Percentiles rank a stretch among this genome's conserved stretches.
phyloP scores from a whole-genome alignment of 2,329 filamentous ascomycete genomes.

The Didymella arachidicola region DNA sequence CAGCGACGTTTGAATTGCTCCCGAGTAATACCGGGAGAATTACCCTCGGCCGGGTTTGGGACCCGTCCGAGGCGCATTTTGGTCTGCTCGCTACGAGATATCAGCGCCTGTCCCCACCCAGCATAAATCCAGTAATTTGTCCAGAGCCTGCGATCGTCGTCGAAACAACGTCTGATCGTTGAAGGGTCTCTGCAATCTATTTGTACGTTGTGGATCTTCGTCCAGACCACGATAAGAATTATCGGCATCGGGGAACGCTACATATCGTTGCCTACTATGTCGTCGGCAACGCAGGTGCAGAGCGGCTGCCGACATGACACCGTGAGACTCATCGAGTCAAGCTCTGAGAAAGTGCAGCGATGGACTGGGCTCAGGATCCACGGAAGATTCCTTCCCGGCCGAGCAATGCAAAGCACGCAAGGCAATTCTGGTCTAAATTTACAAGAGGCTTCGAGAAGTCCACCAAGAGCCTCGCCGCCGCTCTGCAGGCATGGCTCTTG shows the following conservation, averaged over 20 bases:
- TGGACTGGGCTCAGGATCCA: constrained; percentile 2
- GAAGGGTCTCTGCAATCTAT: constrained; percentile 18
- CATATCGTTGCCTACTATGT: constrained; percentile 18
- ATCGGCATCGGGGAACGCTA: constrained; percentile 21
- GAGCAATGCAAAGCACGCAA: constrained; percentile 11
- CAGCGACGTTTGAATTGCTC: constrained; percentile 10
- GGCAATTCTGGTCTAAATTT: constrained; percentile 14
- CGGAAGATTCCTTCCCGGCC: constrained; percentile 8
- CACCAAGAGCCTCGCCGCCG: background rate
- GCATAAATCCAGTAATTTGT: constrained; percentile 23
- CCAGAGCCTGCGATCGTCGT: constrained; percentile 19
- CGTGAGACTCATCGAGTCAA: constrained; percentile 34
- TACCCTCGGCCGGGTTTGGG: constrained; percentile 13
- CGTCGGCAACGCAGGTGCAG: constrained; percentile 17
- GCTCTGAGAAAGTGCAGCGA: constrained; percentile 8
- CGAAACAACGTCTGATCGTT: constrained; percentile 22
- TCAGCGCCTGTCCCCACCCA: constrained; percentile 20
- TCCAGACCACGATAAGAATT: constrained; percentile 18
- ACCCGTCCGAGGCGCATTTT: constrained; percentile 16
- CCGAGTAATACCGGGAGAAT: constrained; percentile 22
- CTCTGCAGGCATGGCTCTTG: constrained; percentile 6
- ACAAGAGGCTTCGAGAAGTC: constrained; percentile 11
- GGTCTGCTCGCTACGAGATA: constrained; percentile 20
- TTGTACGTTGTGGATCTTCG: constrained; percentile 6
- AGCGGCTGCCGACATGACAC: constrained; percentile 27